phyloP scores from a whole-genome alignment of 83 land plant genomes.

The Diphasiastrum complanatum region DNA sequence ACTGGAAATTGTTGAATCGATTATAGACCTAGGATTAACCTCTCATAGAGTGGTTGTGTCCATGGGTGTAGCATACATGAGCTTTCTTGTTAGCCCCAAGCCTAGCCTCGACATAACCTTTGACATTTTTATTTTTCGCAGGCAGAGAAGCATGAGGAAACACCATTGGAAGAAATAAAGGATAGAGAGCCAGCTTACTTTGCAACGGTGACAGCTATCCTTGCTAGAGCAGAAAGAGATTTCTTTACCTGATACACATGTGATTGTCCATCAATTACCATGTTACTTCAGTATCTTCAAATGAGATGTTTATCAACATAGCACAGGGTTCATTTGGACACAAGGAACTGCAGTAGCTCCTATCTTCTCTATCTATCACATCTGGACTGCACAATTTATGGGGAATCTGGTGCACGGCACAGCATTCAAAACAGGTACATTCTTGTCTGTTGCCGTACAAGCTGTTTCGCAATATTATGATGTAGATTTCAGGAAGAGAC shows the following conservation, averaged over 20 bases:
- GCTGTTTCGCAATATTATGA: no score
- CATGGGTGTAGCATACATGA: not conserved
- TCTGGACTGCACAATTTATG: no score
- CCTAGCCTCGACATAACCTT: not conserved
- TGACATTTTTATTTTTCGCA: slow-evolving; percentile 12
- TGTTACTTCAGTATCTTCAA: not conserved
- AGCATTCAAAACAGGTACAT: no score
- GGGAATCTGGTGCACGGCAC: no score
- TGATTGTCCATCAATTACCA: not conserved
- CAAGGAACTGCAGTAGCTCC: no score
- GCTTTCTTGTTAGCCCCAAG: not conserved
- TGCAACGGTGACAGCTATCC: slow-evolving; percentile 43
- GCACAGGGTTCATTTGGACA: no score
- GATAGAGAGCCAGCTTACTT: slow-evolving; percentile 58
- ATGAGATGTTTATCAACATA: not conserved
- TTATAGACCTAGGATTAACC: no score
- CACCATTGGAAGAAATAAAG: slow-evolving; percentile 51
- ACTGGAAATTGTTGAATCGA: no score
- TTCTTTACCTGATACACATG: slow-evolving; percentile 30
- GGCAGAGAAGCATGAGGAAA: slow-evolving; percentile 81
- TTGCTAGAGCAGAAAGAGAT: slow-evolving; percentile 54
- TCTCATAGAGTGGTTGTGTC: not conserved
- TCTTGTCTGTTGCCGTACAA: no score
- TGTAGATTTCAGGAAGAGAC: no score
- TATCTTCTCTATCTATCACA: no score